Conservation (phyloP, 805 yeast genomes). For the Wickerhamiella lipophila region DNA sequence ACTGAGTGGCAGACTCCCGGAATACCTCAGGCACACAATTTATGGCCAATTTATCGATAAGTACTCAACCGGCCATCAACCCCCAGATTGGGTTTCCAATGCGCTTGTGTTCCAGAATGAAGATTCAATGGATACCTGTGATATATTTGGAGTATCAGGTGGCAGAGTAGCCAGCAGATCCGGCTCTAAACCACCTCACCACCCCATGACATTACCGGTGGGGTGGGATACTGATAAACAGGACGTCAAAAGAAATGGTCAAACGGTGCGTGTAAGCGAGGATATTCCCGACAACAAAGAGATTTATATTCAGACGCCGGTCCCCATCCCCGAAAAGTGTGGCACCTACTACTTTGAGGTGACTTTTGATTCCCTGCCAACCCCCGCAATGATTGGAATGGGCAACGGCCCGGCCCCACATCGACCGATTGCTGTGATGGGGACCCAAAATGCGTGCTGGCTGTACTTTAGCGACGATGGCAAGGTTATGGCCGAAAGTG, state of each 20-base stretch:
- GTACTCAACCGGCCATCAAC: background rate
- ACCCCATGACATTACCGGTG: background rate
- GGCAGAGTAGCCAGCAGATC: background rate
- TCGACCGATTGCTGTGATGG: conserved; percentile 35
- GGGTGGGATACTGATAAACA: background rate
- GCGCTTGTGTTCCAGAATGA: conserved; percentile 6
- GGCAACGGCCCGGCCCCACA: conserved; percentile 27
- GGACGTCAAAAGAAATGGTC: background rate
- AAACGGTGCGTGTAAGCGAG: background rate
- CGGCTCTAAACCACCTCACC: background rate
- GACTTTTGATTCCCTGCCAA: conserved; percentile 23
- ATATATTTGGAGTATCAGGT: background rate
- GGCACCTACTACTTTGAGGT: conserved; percentile 44
- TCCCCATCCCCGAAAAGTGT: conserved; percentile 30
- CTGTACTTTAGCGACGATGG: conserved; percentile 47
- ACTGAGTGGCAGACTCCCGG: conserved; percentile 3
- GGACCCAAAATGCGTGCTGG: conserved; percentile 35
- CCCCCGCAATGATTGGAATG: conserved; percentile 35
- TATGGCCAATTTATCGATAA: conserved; percentile 6
- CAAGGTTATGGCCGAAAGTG: conserved; percentile 30
- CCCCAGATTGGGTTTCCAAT: conserved; percentile 6
- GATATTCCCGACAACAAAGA: conserved; percentile 1
- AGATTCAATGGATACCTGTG: background rate
- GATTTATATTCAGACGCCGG: conserved; percentile 15
- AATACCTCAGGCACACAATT: conserved; percentile 11